Evolutionary conservation across 225 moss, liverwort and hornwort species (phyloP), one percentile per base, ranked within the genome.

Genomic region (Marchantia polymorpha): DNA sequence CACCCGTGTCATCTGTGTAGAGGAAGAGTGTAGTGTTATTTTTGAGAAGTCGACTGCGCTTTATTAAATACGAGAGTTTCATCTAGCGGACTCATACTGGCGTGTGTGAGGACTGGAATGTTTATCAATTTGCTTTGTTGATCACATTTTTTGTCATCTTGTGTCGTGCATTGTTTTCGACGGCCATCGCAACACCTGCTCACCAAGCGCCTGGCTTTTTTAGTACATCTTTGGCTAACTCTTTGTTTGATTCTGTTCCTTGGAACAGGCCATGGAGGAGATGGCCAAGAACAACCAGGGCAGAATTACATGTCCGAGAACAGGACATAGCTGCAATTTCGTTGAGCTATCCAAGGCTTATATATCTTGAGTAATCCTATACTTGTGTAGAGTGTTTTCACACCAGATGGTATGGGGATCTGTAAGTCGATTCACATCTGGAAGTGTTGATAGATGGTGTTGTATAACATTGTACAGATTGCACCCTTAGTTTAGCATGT

Each of bases 281-380:
- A 99, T 99, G 95, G 95, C 99, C 25, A 91, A 91, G 84, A 88
- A 87, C 81, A 92, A 91, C 82, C 89, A 92, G 74, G 93, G 92
- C 47, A 91, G 87, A 84, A 85, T 99, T 66, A 93, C 89, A 8
- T 99, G 99, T 76, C 99, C 99, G 73, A 93, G 93, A 83, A 95
- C 95, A 48, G 91, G 90, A 46, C 52, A 78, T 77, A 75, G 86
- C 53, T 95, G 89, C 89, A 91, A 84, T 83, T 89, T 92, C 71
- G 81, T 83, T 71, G 99, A 95, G 13, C 95, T 99, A 70, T 85
- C 93, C 7, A 99, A 95, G 88, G 99, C 99, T 12, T 99, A 91
- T 78, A 99, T 99, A 73, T 99, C 95, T 47, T 99, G 87, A 95
- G 83, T 66, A 65, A 78, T 52, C 47, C 16, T 67, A 29, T 39